A percentile compares a stretch with the other conserved stretches of the same genome.
These are phyloP conservation scores for Malus hybrid DNA, from an alignment of 331 rosid species.

Conservation along the genomic window DNA sequence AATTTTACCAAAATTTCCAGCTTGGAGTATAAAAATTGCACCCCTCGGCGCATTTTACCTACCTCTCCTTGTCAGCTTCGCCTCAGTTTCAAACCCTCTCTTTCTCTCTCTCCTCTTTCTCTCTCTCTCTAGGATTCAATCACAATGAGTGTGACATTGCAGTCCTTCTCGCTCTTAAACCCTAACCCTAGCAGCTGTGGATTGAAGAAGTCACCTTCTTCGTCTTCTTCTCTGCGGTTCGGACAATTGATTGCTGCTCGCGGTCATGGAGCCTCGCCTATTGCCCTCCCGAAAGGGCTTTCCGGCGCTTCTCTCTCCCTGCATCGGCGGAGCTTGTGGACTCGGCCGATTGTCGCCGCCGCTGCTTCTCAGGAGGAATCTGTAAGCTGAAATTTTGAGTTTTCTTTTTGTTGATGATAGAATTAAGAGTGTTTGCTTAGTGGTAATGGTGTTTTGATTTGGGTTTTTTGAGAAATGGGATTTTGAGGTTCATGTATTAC, in stretches of 20 bases:
- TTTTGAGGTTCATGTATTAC: no score
- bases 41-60: not conserved
- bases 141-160: conserved; percentile 41
- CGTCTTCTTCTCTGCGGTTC: conserved; percentile 26
- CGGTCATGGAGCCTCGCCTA: conserved; percentile 16
- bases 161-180: conserved; percentile 51
- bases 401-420: not conserved
- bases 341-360: conserved; percentile 26
- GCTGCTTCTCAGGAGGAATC: conserved; percentile 58
- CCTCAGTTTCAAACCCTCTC: not conserved
- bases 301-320: conserved; percentile 17
- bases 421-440: not conserved
- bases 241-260: conserved; percentile 35
- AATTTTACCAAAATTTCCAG: not conserved
- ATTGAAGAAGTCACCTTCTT: conserved; percentile 14
- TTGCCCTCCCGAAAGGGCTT: conserved; percentile 19
- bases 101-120: not conserved
- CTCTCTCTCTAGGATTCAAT: not conserved
- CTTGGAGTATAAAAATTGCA: not conserved
- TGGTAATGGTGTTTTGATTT: not conserved
- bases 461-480: not conserved
- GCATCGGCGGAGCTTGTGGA: conserved; percentile 22
- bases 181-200: conserved; percentile 17
- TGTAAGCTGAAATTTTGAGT: conserved; percentile 29
- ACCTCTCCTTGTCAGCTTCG: not conserved